Percentiles rank a stretch among this genome's conserved stretches.
Conservation (phyloP, 2,329 filamentous ascomycete genomes). For the Ascochyta rabiei region DNA sequence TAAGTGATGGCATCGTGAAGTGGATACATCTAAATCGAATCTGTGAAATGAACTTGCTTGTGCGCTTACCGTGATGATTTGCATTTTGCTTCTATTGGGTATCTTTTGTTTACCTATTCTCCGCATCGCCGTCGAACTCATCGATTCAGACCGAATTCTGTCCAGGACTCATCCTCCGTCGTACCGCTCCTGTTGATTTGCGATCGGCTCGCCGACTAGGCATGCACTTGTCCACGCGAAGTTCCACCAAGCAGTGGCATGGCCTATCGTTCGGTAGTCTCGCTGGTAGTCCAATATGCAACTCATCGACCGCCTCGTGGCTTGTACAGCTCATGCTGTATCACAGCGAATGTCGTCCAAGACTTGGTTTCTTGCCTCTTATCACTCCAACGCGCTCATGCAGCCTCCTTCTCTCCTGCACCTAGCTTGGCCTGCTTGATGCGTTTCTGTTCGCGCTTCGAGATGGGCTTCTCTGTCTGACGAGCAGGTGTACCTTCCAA, state of each 20-base stretch:
- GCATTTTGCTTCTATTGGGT: conserved; percentile 19
- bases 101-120: conserved; percentile 2
- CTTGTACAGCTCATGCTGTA: not conserved
- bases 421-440: conserved; percentile 36
- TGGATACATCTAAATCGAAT: not conserved
- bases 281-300: no score
- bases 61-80: not conserved
- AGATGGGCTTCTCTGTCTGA: conserved; percentile 32
- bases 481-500: conserved; percentile 29
- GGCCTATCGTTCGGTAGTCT: no score
- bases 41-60: not conserved
- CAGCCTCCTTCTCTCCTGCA: conserved; percentile 1
- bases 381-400: not conserved
- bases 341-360: not conserved
- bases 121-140: no score
- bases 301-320: not conserved
- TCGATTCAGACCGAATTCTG: no score
- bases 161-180: no score
- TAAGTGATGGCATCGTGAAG: conserved; percentile 4
- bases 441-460: conserved; percentile 44
- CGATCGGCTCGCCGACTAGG: no score
- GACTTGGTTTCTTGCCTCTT: not conserved
- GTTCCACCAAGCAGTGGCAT: no score
- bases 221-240: no score
- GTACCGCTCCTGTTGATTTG: no score